Conservation (phyloP, 768 basidiomycete species). For the Lyophyllum shimeji region DNA sequence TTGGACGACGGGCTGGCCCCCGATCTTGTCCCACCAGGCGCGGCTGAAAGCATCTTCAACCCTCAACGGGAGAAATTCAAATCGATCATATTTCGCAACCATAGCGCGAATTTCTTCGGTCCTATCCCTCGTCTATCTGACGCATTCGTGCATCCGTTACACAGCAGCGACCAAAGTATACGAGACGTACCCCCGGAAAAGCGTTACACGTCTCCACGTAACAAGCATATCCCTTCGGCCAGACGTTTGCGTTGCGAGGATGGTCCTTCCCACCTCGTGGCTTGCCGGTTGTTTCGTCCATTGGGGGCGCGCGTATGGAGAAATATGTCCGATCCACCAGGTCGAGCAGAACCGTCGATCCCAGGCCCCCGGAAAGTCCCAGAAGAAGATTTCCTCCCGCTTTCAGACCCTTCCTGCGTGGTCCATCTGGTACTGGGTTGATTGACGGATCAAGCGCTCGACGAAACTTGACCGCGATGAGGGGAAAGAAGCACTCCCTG, state of each 20-base stretch:
- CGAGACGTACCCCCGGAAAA: slow-evolving; percentile 54
- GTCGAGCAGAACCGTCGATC: slow-evolving; percentile 72
- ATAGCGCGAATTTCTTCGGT: slow-evolving; percentile 48
- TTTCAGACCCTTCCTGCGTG: slow-evolving; percentile 58
- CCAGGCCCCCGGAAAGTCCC: slow-evolving; percentile 78
- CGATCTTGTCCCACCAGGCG: slow-evolving; percentile 60
- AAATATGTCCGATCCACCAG: slow-evolving; percentile 64
- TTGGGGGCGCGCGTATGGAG: slow-evolving; percentile 21
- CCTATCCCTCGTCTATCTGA: slow-evolving; percentile 50
- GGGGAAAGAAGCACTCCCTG: slow-evolving; percentile 67
- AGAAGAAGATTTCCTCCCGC: slow-evolving; percentile 69
- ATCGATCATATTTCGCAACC: slow-evolving; percentile 46
- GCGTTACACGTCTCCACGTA: slow-evolving; percentile 71
- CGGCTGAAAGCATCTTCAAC: slow-evolving; percentile 75
- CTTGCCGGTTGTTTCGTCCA: slow-evolving; percentile 25
- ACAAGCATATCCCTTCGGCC: slow-evolving; percentile 62
- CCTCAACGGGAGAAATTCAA: slow-evolving; percentile 62
- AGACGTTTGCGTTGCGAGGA: slow-evolving; percentile 60
- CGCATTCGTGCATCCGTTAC: slow-evolving; percentile 12
- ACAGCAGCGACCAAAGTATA: not conserved
- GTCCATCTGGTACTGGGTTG: slow-evolving; percentile 53
- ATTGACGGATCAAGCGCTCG: slow-evolving; percentile 63
- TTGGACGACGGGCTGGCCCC: slow-evolving; percentile 25
- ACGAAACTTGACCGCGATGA: slow-evolving; percentile 63
- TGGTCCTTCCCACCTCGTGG: slow-evolving; percentile 60